Percentiles rank a stretch among this genome's conserved stretches.
These are phyloP conservation scores for Aspergillus ruber DNA, from an alignment of 2,329 filamentous ascomycete genomes.

Conservation along the genomic window DNA sequence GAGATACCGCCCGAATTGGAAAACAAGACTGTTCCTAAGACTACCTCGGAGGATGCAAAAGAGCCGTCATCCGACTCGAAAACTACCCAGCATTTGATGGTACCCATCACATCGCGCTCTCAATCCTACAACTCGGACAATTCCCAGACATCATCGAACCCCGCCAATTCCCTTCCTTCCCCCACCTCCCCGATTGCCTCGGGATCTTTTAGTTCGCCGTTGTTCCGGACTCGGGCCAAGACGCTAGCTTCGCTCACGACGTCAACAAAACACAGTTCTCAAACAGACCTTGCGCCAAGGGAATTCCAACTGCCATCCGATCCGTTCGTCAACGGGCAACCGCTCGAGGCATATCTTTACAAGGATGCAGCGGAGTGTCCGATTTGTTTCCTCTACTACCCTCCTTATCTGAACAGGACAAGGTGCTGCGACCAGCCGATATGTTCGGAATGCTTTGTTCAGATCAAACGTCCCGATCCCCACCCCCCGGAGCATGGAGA, in stretches of 20 bases:
- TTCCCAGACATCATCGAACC: constrained; percentile 58
- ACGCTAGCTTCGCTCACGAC: constrained; percentile 77
- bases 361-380: constrained; percentile 87
- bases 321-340: constrained; percentile 88
- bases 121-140: constrained; percentile 72
- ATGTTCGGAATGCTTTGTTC: constrained; percentile 97
- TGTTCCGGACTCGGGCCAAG: constrained; percentile 79
- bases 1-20: constrained; percentile 67
- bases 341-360: constrained; percentile 86
- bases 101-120: constrained; percentile 71
- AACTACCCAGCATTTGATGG: constrained; percentile 65
- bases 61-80: constrained; percentile 45
- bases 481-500: constrained; percentile 74
- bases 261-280: constrained; percentile 65
- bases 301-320: constrained; percentile 77
- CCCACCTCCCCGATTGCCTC: constrained; percentile 50
- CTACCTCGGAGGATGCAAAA: constrained; percentile 36
- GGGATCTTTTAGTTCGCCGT: constrained; percentile 46
- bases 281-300: constrained; percentile 65
- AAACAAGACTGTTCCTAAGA: constrained; percentile 44
- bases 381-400: constrained; percentile 94
- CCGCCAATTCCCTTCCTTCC: constrained; percentile 56
- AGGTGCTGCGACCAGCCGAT: constrained; percentile 94
- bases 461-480: constrained; percentile 91
- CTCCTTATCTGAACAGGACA: constrained; percentile 87